Percentiles rank a stretch among this genome's conserved stretches.
Conservation (phyloP, 331 rosid species). For the Ulmus americana region DNA sequence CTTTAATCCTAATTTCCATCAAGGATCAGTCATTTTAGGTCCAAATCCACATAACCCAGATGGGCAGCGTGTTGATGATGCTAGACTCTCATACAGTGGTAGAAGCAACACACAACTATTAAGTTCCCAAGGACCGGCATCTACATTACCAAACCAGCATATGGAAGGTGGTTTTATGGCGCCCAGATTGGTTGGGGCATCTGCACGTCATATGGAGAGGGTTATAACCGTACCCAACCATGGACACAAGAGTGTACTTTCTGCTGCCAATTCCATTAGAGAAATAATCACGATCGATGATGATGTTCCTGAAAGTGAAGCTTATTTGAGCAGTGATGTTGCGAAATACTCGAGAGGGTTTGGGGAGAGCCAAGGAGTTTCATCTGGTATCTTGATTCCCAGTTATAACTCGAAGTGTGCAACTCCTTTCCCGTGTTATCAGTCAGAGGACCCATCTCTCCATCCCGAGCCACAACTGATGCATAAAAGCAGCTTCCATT, state of each 20-base stretch:
- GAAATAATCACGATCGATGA: conserved; percentile 40
- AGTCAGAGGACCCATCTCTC: conserved; percentile 24
- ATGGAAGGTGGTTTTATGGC: conserved; percentile 23
- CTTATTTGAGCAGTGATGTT: conserved; percentile 22
- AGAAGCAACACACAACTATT: conserved; percentile 18
- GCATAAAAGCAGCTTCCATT: conserved; percentile 26
- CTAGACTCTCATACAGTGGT: conserved; percentile 14
- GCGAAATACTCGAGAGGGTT: conserved; percentile 27
- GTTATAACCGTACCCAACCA: conserved; percentile 14
- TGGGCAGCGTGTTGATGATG: conserved; percentile 27
- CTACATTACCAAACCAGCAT: conserved; percentile 25
- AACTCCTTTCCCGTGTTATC: conserved; percentile 25
- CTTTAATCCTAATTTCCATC: conserved; percentile 27
- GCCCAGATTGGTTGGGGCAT: conserved; percentile 21
- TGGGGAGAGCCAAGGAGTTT: conserved; percentile 23
- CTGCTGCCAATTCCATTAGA: conserved; percentile 21
- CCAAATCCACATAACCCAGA: conserved; percentile 21
- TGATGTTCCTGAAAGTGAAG: conserved; percentile 34
- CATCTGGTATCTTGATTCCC: conserved; percentile 26
- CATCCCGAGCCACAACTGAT: conserved; percentile 19
- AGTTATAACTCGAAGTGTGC: conserved; percentile 18
- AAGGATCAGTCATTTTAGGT: conserved; percentile 23
- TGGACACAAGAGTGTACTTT: conserved; percentile 23
- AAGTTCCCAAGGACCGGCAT: conserved; percentile 21
- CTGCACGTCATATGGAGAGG: conserved; percentile 15